Base-by-base conservation (phyloP, 1,284 basidiomycete genomes). In the Heliocybe sulcata region DNA sequence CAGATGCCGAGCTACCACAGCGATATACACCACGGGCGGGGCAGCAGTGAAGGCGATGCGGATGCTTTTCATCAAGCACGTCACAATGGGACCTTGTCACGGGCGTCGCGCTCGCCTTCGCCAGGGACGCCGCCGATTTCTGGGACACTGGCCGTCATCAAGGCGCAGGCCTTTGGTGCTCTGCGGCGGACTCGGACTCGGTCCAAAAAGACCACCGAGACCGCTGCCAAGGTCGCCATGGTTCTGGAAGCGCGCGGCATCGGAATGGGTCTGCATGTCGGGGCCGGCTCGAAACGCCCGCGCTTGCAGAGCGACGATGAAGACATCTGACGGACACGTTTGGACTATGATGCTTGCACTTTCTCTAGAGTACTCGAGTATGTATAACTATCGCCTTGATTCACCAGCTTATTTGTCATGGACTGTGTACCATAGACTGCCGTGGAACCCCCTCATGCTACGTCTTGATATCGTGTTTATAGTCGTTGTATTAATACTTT, bases 131-230 rank as follows among this genome's bases (percentile, higher is more conserved):
- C 80, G 54, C 77, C 80, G 22, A 77, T 90, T 64, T 89, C 85
- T 50, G 85, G 87, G 27, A 92, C 90, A 26, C 78, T 92, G 51
- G 88, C 90, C 51, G 88, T 92, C 56, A 90, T 92, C 71, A 92
- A 92, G 70, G 89, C 89, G 45, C 88, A 91, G 66, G 85, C 90
- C 31, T 92, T 91, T 65, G 90, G 90, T 42, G 87, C 87, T 16
- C 74, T 90, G 61, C 84, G 90, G 53, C 77, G 89, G 66, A 87
- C 88, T 55, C 80, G 89, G 56, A 76, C 82, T 47, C 77, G 85
- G 58, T 77, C 81, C 52, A 90, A 86, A 71, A 85, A 81, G 67
- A 73, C 82, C 29, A 80, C 83, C 25, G 87, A 90, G 57, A 82
- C 80, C 35, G 85, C 86, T 42, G 81, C 84, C 12, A 87, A 83